Conservation (phyloP, 78 protist genomes). For the Polysphondylium violaceum region DNA sequence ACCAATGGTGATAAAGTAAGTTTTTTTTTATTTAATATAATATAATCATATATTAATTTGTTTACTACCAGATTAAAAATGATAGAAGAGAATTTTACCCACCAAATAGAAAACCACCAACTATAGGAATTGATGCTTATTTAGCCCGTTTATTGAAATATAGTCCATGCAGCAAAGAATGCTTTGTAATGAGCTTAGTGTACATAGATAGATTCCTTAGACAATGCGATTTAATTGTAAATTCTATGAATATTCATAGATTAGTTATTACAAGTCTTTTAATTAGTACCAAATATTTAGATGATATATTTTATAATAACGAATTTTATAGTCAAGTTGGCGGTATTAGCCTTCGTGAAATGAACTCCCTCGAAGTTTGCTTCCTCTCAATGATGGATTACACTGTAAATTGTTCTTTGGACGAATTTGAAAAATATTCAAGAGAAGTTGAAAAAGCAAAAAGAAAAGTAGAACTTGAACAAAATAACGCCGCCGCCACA, state of each 20-base stretch:
- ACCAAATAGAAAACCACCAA: slow-evolving; percentile 82
- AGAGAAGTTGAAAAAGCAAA: slow-evolving; percentile 67
- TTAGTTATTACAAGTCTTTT: slow-evolving; percentile 68
- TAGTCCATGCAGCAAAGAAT: slow-evolving; percentile 78
- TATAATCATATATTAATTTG: background rate
- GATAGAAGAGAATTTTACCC: slow-evolving; percentile 71
- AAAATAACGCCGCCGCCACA: background rate
- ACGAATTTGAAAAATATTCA: slow-evolving; percentile 65
- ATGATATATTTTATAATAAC: slow-evolving; percentile 80
- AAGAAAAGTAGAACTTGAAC: slow-evolving; percentile 16
- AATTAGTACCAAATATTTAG: slow-evolving; percentile 70
- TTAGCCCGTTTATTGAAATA: slow-evolving; percentile 72
- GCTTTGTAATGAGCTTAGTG: slow-evolving; percentile 74
- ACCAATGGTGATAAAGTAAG: slow-evolving; percentile 70
- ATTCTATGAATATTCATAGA: slow-evolving; percentile 79
- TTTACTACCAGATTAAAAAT: slow-evolving; percentile 1
- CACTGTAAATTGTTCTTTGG: slow-evolving; percentile 77
- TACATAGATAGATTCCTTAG: slow-evolving; percentile 74
- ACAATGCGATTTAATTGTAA: slow-evolving; percentile 56
- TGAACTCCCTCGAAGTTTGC: slow-evolving; percentile 62
- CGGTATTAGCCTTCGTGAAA: slow-evolving; percentile 63
- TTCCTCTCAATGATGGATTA: slow-evolving; percentile 81
- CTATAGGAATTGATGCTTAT: slow-evolving; percentile 77
- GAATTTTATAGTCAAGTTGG: slow-evolving; percentile 80
- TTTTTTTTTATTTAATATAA: background rate